Percentiles rank a stretch among this genome's conserved stretches.
These are phyloP conservation scores for Ophiosphaerella herpotricha DNA, from an alignment of 2,329 filamentous ascomycete species.

Conservation along the genomic window DNA sequence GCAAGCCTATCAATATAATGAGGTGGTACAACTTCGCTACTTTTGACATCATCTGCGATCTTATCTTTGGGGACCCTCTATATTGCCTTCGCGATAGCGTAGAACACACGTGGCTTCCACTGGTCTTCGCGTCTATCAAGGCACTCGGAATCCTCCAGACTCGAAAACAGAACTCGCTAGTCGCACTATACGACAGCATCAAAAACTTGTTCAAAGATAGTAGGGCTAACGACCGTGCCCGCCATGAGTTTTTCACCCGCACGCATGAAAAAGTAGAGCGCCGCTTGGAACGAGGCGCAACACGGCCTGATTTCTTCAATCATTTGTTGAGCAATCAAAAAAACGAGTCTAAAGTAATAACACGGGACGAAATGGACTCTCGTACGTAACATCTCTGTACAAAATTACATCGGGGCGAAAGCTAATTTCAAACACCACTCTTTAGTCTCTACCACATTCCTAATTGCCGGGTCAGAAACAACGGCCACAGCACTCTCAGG, in stretches of 20 bases:
- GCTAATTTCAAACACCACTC: too few relatives aligned
- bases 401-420: too few relatives aligned
- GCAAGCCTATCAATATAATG: conserved; percentile 26
- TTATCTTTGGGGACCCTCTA: conserved; percentile 38
- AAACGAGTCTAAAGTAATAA: conserved; percentile 16
- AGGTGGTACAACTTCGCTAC: conserved; percentile 35
- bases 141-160: conserved; percentile 15
- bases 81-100: conserved; percentile 34
- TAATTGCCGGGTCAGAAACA: conserved; percentile 53
- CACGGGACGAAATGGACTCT: conserved; percentile 39
- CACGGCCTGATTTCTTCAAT: conserved; percentile 33
- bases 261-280: conserved; percentile 18
- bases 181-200: conserved; percentile 20
- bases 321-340: conserved; percentile 30
- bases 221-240: too few relatives aligned
- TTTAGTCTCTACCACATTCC: conserved; percentile 38
- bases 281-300: conserved; percentile 20
- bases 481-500: conserved; percentile 53
- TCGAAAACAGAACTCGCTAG: conserved; percentile 20
- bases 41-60: conserved; percentile 39
- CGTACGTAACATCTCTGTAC: too few relatives aligned
- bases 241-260: conserved; percentile 24
- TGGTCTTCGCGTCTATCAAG: conserved; percentile 19
- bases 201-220: conserved; percentile 17
- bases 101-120: conserved; percentile 36